Conservation (phyloP, 305 asterid species). For the Fraxinus greggii region DNA sequence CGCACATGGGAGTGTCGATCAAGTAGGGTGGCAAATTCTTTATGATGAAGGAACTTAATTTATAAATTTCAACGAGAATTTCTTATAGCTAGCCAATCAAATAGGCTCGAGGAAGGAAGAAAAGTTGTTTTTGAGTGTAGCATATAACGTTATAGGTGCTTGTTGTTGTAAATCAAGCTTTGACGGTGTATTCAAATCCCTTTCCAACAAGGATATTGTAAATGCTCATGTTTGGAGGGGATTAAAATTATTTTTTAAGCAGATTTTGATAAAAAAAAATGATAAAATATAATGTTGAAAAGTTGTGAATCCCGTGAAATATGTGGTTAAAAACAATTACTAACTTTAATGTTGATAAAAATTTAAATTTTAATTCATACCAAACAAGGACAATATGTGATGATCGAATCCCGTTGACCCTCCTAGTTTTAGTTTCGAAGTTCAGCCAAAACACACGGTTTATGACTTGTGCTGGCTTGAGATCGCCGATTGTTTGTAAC, state of each 20-base stretch:
- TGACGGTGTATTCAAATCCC: not conserved
- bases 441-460: not conserved
- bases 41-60: too few relatives aligned
- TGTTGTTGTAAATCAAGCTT: not conserved
- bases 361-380: too few relatives aligned
- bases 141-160: not conserved
- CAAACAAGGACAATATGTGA: not conserved
- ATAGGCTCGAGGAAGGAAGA: not conserved
- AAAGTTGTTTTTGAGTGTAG: not conserved
- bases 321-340: too few relatives aligned
- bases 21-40: not conserved
- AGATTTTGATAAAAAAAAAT: too few relatives aligned
- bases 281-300: too few relatives aligned
- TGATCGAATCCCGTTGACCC: not conserved
- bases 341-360: too few relatives aligned
- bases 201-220: not conserved
- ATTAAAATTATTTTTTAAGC: too few relatives aligned
- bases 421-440: not conserved
- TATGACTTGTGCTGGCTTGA: not conserved
- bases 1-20: not conserved
- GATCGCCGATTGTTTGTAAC: not conserved
- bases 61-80: not conserved
- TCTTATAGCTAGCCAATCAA: not conserved
- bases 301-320: too few relatives aligned
- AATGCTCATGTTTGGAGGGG: not conserved